Conservation (phyloP, 208 protist genomes). For the Trypanosoma grayi region DNA sequence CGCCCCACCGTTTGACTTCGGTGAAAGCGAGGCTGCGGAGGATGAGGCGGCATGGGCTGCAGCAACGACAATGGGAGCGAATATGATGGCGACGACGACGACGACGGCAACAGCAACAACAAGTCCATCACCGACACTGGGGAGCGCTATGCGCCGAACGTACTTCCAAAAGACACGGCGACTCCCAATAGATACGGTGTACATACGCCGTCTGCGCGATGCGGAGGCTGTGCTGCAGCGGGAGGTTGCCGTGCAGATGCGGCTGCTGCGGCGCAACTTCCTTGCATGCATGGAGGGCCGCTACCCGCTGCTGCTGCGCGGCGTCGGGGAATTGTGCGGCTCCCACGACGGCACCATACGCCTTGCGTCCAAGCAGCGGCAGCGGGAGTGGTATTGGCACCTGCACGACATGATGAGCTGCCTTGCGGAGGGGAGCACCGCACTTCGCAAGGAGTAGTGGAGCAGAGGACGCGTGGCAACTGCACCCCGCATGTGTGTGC, state of each 20-base stretch:
- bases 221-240: constrained; percentile 8
- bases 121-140: neutral
- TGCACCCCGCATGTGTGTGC: too few relatives aligned
- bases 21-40: neutral
- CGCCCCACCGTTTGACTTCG: neutral
- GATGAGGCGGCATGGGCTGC: neutral
- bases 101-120: neutral
- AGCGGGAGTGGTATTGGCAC: constrained; percentile 20
- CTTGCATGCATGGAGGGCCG: constrained; percentile 3
- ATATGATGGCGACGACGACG: too few relatives aligned
- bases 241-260: constrained; percentile 16
- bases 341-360: constrained; percentile 7
- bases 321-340: constrained; percentile 5
- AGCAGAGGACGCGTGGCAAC: neutral
- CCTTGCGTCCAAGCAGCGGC: constrained; percentile 4
- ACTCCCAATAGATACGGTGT: neutral
- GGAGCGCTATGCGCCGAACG: neutral
- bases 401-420: constrained; percentile 11
- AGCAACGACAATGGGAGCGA: neutral
- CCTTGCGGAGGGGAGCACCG: constrained; percentile 19
- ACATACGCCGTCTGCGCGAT: neutral
- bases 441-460: constrained; percentile 7
- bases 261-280: constrained; percentile 10
- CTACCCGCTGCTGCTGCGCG: constrained; percentile 14
- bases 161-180: neutral